Base-by-base conservation (phyloP, 768 basidiomycete species). In the Tulasnella sp. region DNA sequence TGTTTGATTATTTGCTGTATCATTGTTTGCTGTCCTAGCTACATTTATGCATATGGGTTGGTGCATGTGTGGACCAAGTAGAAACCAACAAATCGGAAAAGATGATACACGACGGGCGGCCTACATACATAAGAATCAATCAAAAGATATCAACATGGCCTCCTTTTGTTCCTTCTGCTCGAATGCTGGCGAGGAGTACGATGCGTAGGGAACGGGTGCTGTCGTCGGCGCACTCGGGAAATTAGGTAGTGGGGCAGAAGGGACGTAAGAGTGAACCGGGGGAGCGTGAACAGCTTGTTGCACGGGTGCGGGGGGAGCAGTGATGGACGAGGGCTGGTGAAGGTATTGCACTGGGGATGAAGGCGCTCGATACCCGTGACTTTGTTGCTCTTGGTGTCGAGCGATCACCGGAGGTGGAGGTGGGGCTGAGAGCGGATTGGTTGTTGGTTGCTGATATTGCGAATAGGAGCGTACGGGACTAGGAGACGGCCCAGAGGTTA, bases 101-200 rank as follows among this genome's bases (percentile, higher is more conserved):
- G n/a, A 77, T 31, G n/a, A 27, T 56, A 77, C 21, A 39, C 56
- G 21, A 68, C 24, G 42, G 14, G 44, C 31, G n/a, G 18, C 34
- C 3, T 44, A 44, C 44, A 44, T 44, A 44, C 44, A 34, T 19
- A 52, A 46, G 4, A 27, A 56, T 58, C 39, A 81, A 40, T 81
- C 80, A 71, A 81, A 81, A 7, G 80, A 81, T n/a, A 81, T 81
- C 34, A 81, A 39, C 80, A 81, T 52, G 24, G 80, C 80, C 52
- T 81, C 80, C 42, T 80, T 81, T 36, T 38, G 80, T 52, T 81
- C 73, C 38, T 46, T 72, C 73, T 79, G 62, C 46, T 79, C 78
- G 44, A 79, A 42, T 14, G 44, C 71, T 6, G 77, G 40, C 52
- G 77, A 40, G 40, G 78, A 40, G 46, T 75, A 80, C 12, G 73